phyloP scores from a whole-genome alignment of 2,329 filamentous ascomycete species.

The Calonectria hawksworthii region DNA sequence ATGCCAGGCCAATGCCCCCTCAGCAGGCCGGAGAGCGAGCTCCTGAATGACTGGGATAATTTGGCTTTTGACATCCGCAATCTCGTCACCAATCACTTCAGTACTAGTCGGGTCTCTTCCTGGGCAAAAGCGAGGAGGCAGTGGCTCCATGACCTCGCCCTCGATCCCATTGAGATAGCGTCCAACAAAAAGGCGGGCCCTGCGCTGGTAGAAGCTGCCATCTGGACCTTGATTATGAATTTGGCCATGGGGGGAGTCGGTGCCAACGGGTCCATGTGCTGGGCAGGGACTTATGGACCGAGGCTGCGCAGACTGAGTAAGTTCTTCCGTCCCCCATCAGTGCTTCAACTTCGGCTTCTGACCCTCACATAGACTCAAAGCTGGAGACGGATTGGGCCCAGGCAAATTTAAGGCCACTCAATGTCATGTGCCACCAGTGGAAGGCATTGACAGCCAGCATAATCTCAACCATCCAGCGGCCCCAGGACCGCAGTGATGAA shows the following conservation, averaged over 20 bases:
- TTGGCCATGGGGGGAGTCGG: background rate
- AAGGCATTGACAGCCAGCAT: conserved; percentile 9
- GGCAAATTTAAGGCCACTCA: background rate
- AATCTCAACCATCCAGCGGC: background rate
- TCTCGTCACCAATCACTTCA: conserved; percentile 6
- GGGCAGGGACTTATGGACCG: conserved; percentile 3
- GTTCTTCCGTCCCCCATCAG: background rate
- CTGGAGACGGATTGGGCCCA: background rate
- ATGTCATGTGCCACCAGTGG: conserved; percentile 11
- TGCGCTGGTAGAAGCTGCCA: conserved; percentile 6
- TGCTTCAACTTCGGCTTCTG: background rate
- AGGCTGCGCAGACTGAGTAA: conserved; percentile 8
- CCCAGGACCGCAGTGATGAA: background rate
- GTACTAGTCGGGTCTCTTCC: background rate
- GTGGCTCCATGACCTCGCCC: background rate
- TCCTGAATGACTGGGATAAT: conserved; percentile 8
- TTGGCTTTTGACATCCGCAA: conserved; percentile 5
- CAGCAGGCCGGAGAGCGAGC: conserved; percentile 18
- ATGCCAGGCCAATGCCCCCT: conserved; percentile 5
- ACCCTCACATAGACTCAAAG: background rate
- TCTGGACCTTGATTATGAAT: conserved; percentile 4
- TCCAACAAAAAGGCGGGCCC: background rate
- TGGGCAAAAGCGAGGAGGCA: background rate
- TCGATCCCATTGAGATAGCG: background rate
- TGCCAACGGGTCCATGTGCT: conserved; percentile 1